phyloP scores from a whole-genome alignment of 495 filamentous ascomycete species.

The Penicillium goetzii region DNA sequence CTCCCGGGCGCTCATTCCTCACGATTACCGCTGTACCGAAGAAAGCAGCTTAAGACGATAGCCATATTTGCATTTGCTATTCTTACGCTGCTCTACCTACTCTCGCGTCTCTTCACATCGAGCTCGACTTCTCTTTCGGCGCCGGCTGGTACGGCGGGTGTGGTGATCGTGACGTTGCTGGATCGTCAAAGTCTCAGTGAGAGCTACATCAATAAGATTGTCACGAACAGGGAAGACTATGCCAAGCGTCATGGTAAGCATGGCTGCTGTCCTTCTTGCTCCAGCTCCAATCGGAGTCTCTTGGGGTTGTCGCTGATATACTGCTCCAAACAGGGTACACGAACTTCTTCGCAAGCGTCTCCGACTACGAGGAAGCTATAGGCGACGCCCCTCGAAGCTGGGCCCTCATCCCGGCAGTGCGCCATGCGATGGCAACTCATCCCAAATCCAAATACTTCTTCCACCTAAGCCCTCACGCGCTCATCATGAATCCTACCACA shows the following conservation, averaged over 20 bases:
- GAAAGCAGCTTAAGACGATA: constrained; percentile 67
- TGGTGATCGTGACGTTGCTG: constrained; percentile 86
- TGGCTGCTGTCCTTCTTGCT: neutral
- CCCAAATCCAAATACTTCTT: constrained; percentile 80
- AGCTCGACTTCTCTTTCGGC: constrained; percentile 38
- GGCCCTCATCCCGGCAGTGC: constrained; percentile 80
- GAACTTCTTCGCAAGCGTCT: constrained; percentile 75
- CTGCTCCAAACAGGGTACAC: constrained; percentile 68
- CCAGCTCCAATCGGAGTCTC: neutral
- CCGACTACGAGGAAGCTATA: constrained; percentile 69
- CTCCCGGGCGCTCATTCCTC: constrained; percentile 64
- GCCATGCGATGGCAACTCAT: constrained; percentile 82
- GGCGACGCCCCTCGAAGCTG: constrained; percentile 70
- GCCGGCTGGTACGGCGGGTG: constrained; percentile 72
- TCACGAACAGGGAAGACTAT: constrained; percentile 83
- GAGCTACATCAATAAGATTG: constrained; percentile 69
- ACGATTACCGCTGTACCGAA: constrained; percentile 63
- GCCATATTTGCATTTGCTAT: constrained; percentile 60
- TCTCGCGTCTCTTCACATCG: constrained; percentile 54
- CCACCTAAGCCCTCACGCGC: constrained; percentile 77
- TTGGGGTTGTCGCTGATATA: constrained; percentile 12
- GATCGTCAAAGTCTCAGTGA: constrained; percentile 63
- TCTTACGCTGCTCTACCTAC: constrained; percentile 64
- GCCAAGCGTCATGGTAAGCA: constrained; percentile 82
- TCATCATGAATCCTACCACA: constrained; percentile 86